Evolutionary conservation across 805 yeast species (phyloP).

Genomic region (Starmerella stigmatis): DNA sequence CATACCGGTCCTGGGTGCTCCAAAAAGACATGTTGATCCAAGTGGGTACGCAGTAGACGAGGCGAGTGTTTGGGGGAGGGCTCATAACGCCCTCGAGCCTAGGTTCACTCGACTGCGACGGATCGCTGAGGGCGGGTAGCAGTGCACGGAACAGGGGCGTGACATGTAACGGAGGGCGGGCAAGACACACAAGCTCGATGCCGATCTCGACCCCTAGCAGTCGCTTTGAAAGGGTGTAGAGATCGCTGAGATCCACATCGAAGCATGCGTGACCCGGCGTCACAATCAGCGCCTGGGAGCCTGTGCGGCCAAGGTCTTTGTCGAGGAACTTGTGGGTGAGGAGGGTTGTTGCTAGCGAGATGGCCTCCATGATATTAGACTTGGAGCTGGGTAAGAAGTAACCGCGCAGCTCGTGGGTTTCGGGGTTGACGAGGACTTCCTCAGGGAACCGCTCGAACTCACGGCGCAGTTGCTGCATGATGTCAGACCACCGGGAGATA

Average conservation of each 20-base stretch:
- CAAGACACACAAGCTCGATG: slow-evolving; percentile 75
- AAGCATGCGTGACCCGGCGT: slow-evolving; percentile 91
- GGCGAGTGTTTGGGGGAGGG: slow-evolving; percentile 9
- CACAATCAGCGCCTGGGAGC: slow-evolving; percentile 77
- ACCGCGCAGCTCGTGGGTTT: slow-evolving; percentile 43
- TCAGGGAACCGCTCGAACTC: slow-evolving; percentile 77
- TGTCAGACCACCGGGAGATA: slow-evolving; percentile 78
- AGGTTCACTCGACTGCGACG: slow-evolving; percentile 32
- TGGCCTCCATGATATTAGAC: slow-evolving; percentile 79
- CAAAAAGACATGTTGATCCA: slow-evolving; percentile 95
- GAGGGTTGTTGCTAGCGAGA: slow-evolving; percentile 70
- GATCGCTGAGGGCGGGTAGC: slow-evolving; percentile 44
- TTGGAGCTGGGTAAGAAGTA: slow-evolving; percentile 74
- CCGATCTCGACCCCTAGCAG: slow-evolving; percentile 73
- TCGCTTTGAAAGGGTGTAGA: slow-evolving; percentile 64
- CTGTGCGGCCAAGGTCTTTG: slow-evolving; percentile 77
- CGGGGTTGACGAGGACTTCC: slow-evolving; percentile 48
- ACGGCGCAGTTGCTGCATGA: slow-evolving; percentile 73
- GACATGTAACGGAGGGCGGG: slow-evolving; percentile 84
- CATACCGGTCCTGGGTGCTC: slow-evolving; percentile 43
- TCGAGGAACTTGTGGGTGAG: slow-evolving; percentile 69
- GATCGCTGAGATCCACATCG: slow-evolving; percentile 75
- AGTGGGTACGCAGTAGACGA: slow-evolving; percentile 49
- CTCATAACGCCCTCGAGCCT: slow-evolving; percentile 30
- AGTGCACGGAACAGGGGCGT: slow-evolving; percentile 89